Evolutionary conservation across 106 monocot genomes (phyloP), one percentile per base, ranked within the genome.

Genomic region (Cymbidium sinense): DNA sequence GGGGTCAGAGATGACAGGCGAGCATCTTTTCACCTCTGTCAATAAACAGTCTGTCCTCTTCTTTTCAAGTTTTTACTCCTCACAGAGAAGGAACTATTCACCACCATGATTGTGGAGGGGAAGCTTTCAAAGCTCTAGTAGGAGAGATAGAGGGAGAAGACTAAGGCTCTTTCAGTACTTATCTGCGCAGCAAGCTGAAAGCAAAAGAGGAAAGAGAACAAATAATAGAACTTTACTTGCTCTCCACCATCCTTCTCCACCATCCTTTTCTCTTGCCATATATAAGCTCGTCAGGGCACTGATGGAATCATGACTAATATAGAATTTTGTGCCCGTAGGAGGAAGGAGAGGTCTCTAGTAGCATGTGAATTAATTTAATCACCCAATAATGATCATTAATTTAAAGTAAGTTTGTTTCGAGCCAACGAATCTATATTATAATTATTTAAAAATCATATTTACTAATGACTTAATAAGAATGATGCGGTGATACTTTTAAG

Each of bases 11-110:
- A 11, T 71, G 71, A n/a, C 71, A 71, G 37, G 34, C 4, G 71
- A 71, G 71, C 71, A 71, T 71, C 71, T 71, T 71, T 71, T 71
- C 71, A 71, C 71, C 34, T 36, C 36, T 71, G 37, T 71, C 71
- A 71, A 71, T 35, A 37, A 58, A 47, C 47, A 47, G 47, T 47
- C 47, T 47, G 47, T 47, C 15, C 2, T 47, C 69, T 27, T 33
- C 69, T 69, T 69, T 33, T 15, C 69, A 69, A 33, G 69, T 28
- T 30, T 69, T 69, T 31, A 28, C 23, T 33, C 69, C 31, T 69
- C 31, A 47, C 47, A 47, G 47, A 47, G 47, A 15, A 7, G 15
- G 47, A 47, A 47, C 47, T 47, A 15, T 47, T 47, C 47, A 47
- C 47, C 69, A 4, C 31, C 67, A 69, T 28, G 30, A 69, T 33